Evolutionary conservation across 2,329 filamentous ascomycete species (phyloP).

Genomic region (Fusarium ambrosium): DNA sequence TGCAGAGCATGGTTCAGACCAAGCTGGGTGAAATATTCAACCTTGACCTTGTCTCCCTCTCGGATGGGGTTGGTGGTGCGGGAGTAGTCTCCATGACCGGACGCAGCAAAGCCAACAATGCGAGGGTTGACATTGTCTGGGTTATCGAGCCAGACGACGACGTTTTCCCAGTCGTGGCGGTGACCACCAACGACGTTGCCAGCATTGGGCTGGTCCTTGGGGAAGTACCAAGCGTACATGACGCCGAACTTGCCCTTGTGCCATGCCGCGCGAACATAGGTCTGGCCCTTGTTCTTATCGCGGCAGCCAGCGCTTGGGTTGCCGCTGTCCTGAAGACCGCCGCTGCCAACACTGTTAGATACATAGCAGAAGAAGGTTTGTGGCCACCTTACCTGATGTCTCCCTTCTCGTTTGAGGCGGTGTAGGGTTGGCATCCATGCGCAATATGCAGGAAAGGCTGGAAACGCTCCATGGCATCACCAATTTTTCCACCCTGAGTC

Average conservation of each 20-base stretch:
- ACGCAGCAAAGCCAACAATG: background rate
- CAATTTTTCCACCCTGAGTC: background rate
- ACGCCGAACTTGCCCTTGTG: background rate
- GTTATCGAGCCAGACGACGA: background rate
- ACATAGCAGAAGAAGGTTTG: background rate
- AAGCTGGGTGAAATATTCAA: background rate
- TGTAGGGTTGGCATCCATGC: background rate
- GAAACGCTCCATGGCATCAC: background rate
- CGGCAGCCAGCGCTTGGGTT: background rate
- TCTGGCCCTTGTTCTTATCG: background rate
- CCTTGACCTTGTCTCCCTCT: background rate
- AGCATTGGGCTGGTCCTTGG: background rate
- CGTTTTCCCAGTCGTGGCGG: background rate
- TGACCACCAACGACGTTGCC: background rate
- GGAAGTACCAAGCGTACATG: background rate
- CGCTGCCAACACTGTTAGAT: background rate
- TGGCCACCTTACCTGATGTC: background rate
- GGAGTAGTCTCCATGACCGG: background rate
- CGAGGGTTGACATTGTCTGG: background rate
- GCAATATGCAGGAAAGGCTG: background rate
- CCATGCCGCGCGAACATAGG: background rate
- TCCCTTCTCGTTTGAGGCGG: background rate
- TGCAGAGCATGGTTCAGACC: background rate
- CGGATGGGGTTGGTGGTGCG: background rate
- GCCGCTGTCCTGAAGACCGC: background rate